Percentiles rank a stretch among this genome's conserved stretches.
phyloP scores from a whole-genome alignment of 2,329 filamentous ascomycete species.

The Diaporthe ampelina region DNA sequence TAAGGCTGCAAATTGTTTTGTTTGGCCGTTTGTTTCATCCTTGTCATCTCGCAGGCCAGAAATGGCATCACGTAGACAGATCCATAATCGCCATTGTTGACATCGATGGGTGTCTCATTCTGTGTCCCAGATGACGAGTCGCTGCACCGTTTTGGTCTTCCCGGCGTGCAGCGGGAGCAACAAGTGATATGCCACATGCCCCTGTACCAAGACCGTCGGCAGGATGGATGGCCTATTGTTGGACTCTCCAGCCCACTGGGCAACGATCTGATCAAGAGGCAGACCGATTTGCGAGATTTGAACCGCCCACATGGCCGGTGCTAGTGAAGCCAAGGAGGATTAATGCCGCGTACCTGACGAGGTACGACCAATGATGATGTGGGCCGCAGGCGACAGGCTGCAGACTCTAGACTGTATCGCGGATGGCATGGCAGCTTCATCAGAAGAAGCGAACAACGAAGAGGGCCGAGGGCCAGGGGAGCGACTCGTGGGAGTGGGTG shows the following conservation, averaged over 20 bases:
- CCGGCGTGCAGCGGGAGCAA: not conserved
- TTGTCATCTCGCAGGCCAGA: constrained; percentile 9
- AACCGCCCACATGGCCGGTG: not conserved
- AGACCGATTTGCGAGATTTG: constrained; percentile 5
- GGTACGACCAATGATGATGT: not conserved
- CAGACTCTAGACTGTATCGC: constrained; percentile 5
- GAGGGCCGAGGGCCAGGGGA: not conserved
- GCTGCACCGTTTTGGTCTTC: not conserved
- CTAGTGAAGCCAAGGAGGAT: constrained; percentile 3
- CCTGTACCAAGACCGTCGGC: not conserved
- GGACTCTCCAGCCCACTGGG: not conserved
- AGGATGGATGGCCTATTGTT: not conserved
- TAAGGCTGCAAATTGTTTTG: not conserved
- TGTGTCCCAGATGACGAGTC: constrained; percentile 8
- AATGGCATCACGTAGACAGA: not conserved
- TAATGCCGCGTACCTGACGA: not conserved
- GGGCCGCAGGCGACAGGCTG: not conserved
- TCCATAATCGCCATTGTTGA: not conserved
- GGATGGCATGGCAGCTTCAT: not conserved
- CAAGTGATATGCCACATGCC: not conserved
- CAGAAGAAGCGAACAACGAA: constrained; percentile 5
- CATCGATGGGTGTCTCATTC: constrained; percentile 2
- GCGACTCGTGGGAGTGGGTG: constrained; percentile 15
- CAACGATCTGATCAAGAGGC: not conserved
- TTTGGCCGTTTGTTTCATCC: not conserved